Conservation (phyloP, 257 asterid species). For the Plantago elongata region DNA sequence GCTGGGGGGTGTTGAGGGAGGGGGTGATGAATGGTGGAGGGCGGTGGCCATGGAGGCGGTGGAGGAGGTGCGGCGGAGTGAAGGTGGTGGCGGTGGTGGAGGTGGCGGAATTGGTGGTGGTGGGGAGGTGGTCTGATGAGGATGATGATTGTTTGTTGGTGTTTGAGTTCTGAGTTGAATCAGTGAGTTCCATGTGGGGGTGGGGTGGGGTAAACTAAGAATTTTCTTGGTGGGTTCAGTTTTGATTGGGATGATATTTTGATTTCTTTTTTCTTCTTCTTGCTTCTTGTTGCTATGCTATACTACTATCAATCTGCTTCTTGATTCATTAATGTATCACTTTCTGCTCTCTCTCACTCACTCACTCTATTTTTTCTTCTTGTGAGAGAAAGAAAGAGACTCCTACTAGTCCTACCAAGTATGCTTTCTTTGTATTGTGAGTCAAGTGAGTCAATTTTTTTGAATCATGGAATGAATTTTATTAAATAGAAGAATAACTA, state of each 20-base stretch:
- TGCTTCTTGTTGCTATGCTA: neutral
- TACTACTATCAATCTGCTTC: neutral
- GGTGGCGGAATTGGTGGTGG: slow-evolving; percentile 41
- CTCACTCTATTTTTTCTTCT: slow-evolving; percentile 15
- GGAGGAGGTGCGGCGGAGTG: slow-evolving; percentile 36
- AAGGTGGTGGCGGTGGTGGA: slow-evolving; percentile 28
- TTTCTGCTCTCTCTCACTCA: too few relatives aligned
- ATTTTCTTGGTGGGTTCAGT: slow-evolving; percentile 57
- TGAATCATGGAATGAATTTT: too few relatives aligned
- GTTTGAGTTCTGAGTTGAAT: slow-evolving; percentile 38
- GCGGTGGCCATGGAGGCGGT: slow-evolving; percentile 28
- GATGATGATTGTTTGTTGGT: slow-evolving; percentile 28
- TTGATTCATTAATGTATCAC: slow-evolving; percentile 25
- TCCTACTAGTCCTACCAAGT: neutral
- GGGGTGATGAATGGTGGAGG: slow-evolving; percentile 37
- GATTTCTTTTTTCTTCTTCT: slow-evolving; percentile 17
- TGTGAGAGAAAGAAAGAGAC: slow-evolving; percentile 22
- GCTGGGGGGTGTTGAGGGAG: slow-evolving; percentile 16
- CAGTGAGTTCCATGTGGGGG: slow-evolving; percentile 51
- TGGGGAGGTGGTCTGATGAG: slow-evolving; percentile 14
- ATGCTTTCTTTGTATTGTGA: too few relatives aligned
- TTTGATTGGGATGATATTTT: slow-evolving; percentile 25
- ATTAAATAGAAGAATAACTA: too few relatives aligned
- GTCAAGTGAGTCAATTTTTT: too few relatives aligned
- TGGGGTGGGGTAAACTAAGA: slow-evolving; percentile 38